Base-by-base conservation (phyloP, 805 yeast genomes). In the Candida pseudofarinosa region DNA sequence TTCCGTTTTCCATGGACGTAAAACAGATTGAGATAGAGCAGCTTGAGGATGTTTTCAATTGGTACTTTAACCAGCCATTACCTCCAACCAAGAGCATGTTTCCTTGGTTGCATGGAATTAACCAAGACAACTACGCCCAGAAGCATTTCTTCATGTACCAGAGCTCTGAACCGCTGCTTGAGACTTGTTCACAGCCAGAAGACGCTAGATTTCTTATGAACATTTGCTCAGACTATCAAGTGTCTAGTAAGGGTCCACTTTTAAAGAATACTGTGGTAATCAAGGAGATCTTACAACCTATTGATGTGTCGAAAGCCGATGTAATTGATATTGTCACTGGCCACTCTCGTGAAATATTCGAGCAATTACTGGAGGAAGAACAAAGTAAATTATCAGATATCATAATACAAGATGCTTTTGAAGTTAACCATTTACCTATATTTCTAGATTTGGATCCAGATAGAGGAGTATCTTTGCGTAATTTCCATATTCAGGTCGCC, bases 41-140 rank as follows among this genome's bases (percentile, higher is more conserved):
- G 31, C 37, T 60, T 13, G 35, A 42, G 19, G 4, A 16, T 0
- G 57, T 68, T 0, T 67, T 69, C 44, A 40, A 46, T 15, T 66
- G 70, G 67, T 70, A 70, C 49, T 70, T 70, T 49, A 59, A 63
- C 49, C 52, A 53, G 15, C 62, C 65, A 1, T 55, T 70, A 3
- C 96, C 97, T 0, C 77, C 76, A 3, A 83, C 90, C 15, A 75
- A 71, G 18, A 55, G 56, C 8, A 78, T 90, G 74, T 90, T 89
- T 53, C 97, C 97, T 0, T 89, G 97, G 97, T 69, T 88, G 19
- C 96, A 90, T 59, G 93, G 95, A 0, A 68, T 85, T 35, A 80
- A 83, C 47, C 71, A 69, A 12, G 69, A 72, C 30, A 79, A 80
- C 53, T 65, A 72, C 34, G 77, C 82, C 18, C 85, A 80, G 53